Evolutionary conservation across 78 protist species (phyloP), one percentile per base, ranked within the genome.

Genomic region (Speleostelium caveatum): DNA sequence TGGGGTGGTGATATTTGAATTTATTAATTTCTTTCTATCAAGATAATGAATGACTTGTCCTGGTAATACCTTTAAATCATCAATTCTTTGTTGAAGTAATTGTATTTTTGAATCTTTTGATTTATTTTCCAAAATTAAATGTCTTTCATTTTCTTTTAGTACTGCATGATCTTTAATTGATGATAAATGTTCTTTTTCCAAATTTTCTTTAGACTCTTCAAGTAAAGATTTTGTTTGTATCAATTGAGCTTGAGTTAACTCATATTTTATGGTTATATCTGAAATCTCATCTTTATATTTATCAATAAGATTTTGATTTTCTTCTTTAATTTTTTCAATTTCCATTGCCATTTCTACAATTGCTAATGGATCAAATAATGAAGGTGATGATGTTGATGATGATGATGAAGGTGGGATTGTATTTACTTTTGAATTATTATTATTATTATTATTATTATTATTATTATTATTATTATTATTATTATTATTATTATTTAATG

Each of bases 241-340:
- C 8, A 83, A 21, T 71, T 83, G 79, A 1, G 55, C 80, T 45
- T 41, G 36, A 22, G 56, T 19, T 3, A 42, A 42, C 33, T 83
- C 79, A 30, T 60, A 71, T 60, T 69, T 53, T 17, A 83, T 67
- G 3, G 77, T 83, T 12, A 83, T 36, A 22, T 83, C 91, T 59
- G 91, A 83, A 3, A 83, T 53, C 33, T 83, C 91, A 45, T 83
- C 91, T 45, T 69, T 83, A 42, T 56, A 83, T 26, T 83, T 83
- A 30, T 83, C 91, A n/a, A 83, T 59, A 22, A 83, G 26, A 14
- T 28, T 12, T 28, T 69, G 79, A 30, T 62, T 69, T 2, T 83
- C 91, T 35, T 83, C 91, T 45, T 69, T 67, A 26, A 83, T 67
- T 28, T 39, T 33, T 22, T 83, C 91, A 39, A 83, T 83, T 45